Evolutionary conservation across 2,329 filamentous ascomycete genomes (phyloP), one percentile per base, ranked within the genome.

Genomic region (Ceratocystis harringtonii): DNA sequence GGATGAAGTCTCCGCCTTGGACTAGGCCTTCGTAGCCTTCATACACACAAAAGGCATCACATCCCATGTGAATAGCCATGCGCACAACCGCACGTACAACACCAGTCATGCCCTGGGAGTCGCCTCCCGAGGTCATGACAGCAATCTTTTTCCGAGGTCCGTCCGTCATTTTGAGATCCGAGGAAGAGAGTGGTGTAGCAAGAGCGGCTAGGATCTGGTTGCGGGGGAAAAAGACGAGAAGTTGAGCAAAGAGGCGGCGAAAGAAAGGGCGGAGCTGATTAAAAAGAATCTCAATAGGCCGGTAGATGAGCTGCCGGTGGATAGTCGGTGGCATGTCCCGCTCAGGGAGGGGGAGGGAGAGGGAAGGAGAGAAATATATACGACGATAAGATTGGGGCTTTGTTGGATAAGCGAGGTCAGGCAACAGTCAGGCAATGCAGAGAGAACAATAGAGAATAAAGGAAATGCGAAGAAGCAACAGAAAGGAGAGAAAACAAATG

Each of bases 11-110:
- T 60, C 90, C 91, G 70, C 92, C 94, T 70, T 88, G 84, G 32
- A 99, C 92, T 64, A 99, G 81, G 52, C 94, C 94, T 73, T 97
- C 91, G 77, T 99, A 99, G 68, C 94, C 94, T 76, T 97, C 94
- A 76, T 92, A 94, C 73, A 94, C 79, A 71, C 86, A 89, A 72
- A 84, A 94, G 68, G 88, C 82, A 71, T 92, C 88, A 73, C 89
- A 92, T 68, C 83, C 86, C 75, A 89, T 84, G 75, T 94, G 85
- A 70, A 97, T 90, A 62, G 91, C 84, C 83, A 91, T 96, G 70
- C 94, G 88, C 67, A 99, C 89, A 32, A 96, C 89, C 62, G 92
- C 90, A 68, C 92, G 84, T 45, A 96, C 90, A 44, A 89, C 89
- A 68, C 86, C 90, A 76, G 94, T 95, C 92, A 96, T 96, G 74